Conservation (phyloP, 129 eudicot species). For the Saussurea involucrata region DNA sequence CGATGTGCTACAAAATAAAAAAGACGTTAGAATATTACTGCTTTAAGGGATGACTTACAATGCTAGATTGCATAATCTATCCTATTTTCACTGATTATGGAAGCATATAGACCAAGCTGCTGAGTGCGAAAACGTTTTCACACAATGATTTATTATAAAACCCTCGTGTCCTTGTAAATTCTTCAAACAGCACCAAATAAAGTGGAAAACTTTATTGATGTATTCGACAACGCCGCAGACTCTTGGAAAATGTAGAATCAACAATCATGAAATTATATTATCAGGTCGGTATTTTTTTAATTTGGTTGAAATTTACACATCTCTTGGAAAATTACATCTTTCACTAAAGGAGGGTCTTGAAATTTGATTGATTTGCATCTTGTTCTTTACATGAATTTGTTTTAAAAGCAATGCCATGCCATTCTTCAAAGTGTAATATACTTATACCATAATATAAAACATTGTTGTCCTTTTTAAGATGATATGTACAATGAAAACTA, state of each 20-base stretch:
- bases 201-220: no score
- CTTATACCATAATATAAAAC: no score
- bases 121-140: background rate
- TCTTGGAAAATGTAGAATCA: conserved; percentile 40
- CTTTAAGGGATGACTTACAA: background rate
- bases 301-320: background rate
- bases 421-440: no score
- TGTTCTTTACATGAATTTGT: no score
- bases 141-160: background rate
- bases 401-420: no score
- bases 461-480: no score
- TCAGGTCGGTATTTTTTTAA: conserved; percentile 20
- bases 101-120: background rate
- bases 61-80: background rate
- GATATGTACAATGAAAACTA: no score
- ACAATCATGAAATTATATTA: conserved; percentile 24
- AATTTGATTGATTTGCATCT: no score
- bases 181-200: background rate
- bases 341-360: no score
- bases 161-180: background rate
- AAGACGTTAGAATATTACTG: no score
- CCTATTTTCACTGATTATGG: background rate
- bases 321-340: no score
- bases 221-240: conserved; percentile 28
- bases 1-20: no score